Evolutionary conservation across 2,329 filamentous ascomycete species (phyloP), one percentile per base, ranked within the genome.

Genomic region (Eutypa lata): DNA sequence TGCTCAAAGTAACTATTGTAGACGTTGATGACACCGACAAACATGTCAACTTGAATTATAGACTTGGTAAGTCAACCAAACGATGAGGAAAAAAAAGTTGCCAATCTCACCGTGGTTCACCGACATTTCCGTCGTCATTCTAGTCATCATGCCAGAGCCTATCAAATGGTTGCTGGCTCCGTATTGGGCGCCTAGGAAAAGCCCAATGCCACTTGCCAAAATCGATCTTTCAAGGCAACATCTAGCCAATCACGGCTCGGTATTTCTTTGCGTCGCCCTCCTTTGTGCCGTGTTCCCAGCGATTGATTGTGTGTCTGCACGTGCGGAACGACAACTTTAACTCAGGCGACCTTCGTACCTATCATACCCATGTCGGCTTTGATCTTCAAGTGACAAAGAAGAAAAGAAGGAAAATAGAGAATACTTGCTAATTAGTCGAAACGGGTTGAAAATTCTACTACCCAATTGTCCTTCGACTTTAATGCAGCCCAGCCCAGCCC

Each of bases 41-140:
- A 45, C 18, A 18, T 22, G 26, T 31, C 26, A 31, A 31, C 6
- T 5, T 31, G 26, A 31, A 31, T 6, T 31, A 10, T 31, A 31
- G 26, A 31, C 26, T 31, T 5, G 26, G 10, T 5, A 31, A 10
- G 5, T 10, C 26, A 31, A 6, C 5, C 26, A 31, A 6, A 10
- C 6, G 10, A 31, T 10, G 26, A 31, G 10, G 26, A 5, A 31
- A 31, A 31, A 38, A 45, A 24, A 45, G 14, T 26, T 10, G 22
- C n/a, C n/a, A 24, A 24, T 14, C 22, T 45, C 42, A 45, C 42
- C 42, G 21, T 26, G 7, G 21, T 19, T 45, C 42, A 45, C 42
- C 42, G 42, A 45, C 42, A 45, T 45, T 45, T 45, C 42, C n/a
- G 42, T 45, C 42, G 22, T 45, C 22, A 45, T 45, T 45, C 42